Base-by-base conservation (phyloP, 108 stramenopile genomes). In the Schizochytrium sp. region DNA sequence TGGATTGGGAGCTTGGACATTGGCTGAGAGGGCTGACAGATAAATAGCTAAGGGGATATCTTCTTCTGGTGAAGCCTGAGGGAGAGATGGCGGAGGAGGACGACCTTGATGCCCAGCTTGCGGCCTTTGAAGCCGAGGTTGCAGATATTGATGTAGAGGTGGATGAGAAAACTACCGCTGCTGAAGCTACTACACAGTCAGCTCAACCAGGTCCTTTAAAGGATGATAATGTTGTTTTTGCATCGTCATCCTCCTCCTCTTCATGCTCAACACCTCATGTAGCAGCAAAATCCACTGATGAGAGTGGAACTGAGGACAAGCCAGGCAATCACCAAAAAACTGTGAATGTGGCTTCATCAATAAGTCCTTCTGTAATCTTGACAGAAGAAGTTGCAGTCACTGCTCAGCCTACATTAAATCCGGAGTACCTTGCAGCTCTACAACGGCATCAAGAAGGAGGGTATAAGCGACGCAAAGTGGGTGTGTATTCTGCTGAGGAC, bases 41-140 rank as follows among this genome's bases (percentile, higher is more conserved):
- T 28, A 28, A 28, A 28, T 28, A 28, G 28, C 28, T 28, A 28
- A 28, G 28, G 28, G 28, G 28, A 28, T 28, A 28, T 28, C 28
- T 28, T 28, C 28, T 28, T 28, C 28, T 28, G 28, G 28, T 28
- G 28, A 28, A 28, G 28, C 28, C 28, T 28, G 28, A 28, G 28
- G 28, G 28, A 28, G 28, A 28, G 28, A 28, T 28, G 28, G 28
- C 12, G 3, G 64, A 44, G 42, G 64, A 69, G 42, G 64, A 69
- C 12, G 64, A 69, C 64, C 10, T 69, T 44, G 64, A 69, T 38
- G 64, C 12, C 64, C 64, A 69, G 19, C 64, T 69, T 7, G 64
- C 64, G 64, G 64, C 64, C 64, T 69, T 69, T 44, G 64, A 69
- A 44, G 64, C 64, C 12, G 64, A 69, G 12, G 64, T 69, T 0